phyloP scores from a whole-genome alignment of 2,329 filamentous ascomycete genomes.

The Leptosphaerulina australis region DNA sequence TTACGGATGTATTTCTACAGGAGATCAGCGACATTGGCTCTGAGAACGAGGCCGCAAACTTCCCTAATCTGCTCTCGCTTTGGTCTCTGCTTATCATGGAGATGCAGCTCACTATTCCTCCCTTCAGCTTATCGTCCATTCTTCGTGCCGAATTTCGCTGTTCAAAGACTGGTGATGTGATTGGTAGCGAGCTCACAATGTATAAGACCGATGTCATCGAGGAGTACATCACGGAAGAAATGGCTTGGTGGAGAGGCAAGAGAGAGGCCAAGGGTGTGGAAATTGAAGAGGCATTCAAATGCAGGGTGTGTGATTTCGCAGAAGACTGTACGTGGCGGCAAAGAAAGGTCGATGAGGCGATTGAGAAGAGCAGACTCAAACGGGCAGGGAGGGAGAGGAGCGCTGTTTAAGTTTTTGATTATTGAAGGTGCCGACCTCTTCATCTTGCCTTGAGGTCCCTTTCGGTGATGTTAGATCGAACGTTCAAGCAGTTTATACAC shows the following conservation, averaged over 20 bases:
- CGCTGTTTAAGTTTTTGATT: conserved; percentile 32
- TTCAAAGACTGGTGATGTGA: conserved; percentile 54
- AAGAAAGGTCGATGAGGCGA: conserved; percentile 67
- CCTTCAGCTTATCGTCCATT: conserved; percentile 56
- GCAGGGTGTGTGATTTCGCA: conserved; percentile 80
- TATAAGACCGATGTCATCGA: conserved; percentile 70
- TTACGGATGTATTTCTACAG: conserved; percentile 80
- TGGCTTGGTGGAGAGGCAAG: conserved; percentile 88
- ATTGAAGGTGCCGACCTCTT: too few species aligned
- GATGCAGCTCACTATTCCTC: conserved; percentile 59
- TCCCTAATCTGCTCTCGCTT: conserved; percentile 65
- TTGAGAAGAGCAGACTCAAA: conserved; percentile 44
- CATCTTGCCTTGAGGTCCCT: too few species aligned
- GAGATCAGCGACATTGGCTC: conserved; percentile 69
- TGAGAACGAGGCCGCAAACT: conserved; percentile 56
- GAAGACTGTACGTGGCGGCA: conserved; percentile 79
- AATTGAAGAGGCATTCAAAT: conserved; percentile 88
- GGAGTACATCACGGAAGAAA: conserved; percentile 69
- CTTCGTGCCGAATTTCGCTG: conserved; percentile 63
- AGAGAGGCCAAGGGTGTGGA: conserved; percentile 74
- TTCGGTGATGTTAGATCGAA: too few species aligned
- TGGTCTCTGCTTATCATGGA: conserved; percentile 70
- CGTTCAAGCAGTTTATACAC: too few species aligned
- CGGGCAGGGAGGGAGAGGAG: conserved; percentile 31
- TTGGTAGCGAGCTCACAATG: conserved; percentile 67